Conservation (phyloP, 352 stramenopile genomes). For the Phytophthora sp. region DNA sequence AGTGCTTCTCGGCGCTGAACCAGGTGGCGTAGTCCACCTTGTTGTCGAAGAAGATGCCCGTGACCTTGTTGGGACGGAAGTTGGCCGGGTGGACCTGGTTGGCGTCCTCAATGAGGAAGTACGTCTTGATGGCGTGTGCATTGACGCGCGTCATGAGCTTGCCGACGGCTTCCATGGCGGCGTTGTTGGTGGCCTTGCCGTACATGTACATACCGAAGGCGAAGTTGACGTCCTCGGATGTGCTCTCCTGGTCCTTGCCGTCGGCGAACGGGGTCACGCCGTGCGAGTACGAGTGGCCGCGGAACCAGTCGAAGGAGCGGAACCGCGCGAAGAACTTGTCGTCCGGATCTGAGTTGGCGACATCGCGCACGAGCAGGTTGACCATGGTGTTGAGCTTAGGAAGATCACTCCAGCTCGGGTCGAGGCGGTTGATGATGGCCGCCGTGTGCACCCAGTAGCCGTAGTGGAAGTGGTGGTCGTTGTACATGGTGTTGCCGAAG, state of each 20-base stretch:
- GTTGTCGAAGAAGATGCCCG: constrained; percentile 80
- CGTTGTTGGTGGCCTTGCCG: constrained; percentile 52
- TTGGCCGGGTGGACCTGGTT: constrained; percentile 55
- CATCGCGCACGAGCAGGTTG: constrained; percentile 55
- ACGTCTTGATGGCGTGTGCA: constrained; percentile 58
- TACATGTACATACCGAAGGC: constrained; percentile 61
- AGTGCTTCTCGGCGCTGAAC: constrained; percentile 79
- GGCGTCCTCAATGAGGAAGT: constrained; percentile 61
- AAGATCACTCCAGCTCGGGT: constrained; percentile 52
- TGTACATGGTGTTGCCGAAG: constrained; percentile 81
- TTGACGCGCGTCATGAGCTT: constrained; percentile 63
- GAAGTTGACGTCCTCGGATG: constrained; percentile 76
- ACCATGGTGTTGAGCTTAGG: constrained; percentile 48
- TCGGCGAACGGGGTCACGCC: constrained; percentile 63
- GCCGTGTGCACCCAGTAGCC: constrained; percentile 67
- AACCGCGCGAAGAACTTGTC: constrained; percentile 65
- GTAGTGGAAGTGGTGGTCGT: constrained; percentile 84
- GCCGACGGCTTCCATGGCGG: constrained; percentile 34
- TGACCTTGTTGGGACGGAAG: constrained; percentile 74
- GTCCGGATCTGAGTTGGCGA: constrained; percentile 46
- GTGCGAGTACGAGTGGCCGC: constrained; percentile 75
- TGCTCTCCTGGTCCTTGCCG: constrained; percentile 77
- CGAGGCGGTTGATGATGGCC: constrained; percentile 52
- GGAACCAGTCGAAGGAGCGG: constrained; percentile 71
- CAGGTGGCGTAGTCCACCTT: constrained; percentile 80